Evolutionary conservation across 1,139 yeast genomes (phyloP).

Genomic region (Geotrichum candidum): DNA sequence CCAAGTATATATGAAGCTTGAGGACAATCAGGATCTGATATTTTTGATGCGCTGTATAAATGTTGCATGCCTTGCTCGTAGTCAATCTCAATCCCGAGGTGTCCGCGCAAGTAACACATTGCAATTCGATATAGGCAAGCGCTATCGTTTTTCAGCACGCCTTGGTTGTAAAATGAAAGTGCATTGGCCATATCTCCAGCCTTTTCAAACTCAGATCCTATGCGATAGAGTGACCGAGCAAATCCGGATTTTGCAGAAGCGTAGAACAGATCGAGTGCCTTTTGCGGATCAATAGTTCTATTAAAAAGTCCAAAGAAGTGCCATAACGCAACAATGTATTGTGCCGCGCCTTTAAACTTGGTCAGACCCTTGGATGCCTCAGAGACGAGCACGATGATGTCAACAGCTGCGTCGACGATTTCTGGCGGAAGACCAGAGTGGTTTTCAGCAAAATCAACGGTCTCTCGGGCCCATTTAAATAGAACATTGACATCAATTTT

Average conservation of each 20-base stretch:
- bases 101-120: constrained; percentile 36
- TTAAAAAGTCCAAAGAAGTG: constrained; percentile 30
- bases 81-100: constrained; percentile 29
- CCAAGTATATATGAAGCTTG: constrained; percentile 37
- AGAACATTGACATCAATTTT: constrained; percentile 15
- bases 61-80: constrained; percentile 27
- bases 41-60: constrained; percentile 30
- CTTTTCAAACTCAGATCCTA: constrained; percentile 30
- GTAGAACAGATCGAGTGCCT: constrained; percentile 30
- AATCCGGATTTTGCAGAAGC: constrained; percentile 32
- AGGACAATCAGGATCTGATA: constrained; percentile 37
- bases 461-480: constrained; percentile 35
- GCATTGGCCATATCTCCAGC: constrained; percentile 20
- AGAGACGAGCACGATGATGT: constrained; percentile 26
- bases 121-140: constrained; percentile 30
- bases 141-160: constrained; percentile 18
- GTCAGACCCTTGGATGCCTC: constrained; percentile 20
- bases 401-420: constrained; percentile 27
- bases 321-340: constrained; percentile 33
- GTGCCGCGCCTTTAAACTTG: constrained; percentile 29
- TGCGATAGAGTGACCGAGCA: constrained; percentile 35
- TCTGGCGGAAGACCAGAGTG: constrained; percentile 28
- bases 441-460: constrained; percentile 30
- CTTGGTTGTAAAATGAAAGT: constrained; percentile 18
- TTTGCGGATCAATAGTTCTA: constrained; percentile 18